Evolutionary conservation across 495 filamentous ascomycete species (phyloP).

Genomic region (Cercophora samala): DNA sequence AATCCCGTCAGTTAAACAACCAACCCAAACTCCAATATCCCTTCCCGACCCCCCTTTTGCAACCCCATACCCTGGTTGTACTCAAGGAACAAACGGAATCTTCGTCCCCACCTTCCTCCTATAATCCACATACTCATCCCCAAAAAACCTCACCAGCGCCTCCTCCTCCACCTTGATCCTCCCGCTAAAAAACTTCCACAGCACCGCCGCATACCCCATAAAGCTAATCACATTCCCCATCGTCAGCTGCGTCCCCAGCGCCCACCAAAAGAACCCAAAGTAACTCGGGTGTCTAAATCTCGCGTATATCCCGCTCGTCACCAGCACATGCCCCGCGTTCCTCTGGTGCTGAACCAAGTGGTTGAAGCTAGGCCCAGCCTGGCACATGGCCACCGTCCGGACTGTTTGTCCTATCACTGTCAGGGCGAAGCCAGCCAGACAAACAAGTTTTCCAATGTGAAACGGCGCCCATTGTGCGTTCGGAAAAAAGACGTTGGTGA

Average conservation of each 20-base stretch:
- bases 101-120: constrained; percentile 57
- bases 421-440: constrained; percentile 58
- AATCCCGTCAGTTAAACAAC: too few species aligned
- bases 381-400: constrained; percentile 76
- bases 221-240: constrained; percentile 81
- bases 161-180: constrained; percentile 79
- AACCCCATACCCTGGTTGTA: too few species aligned
- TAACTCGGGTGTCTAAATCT: constrained; percentile 81
- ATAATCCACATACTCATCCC: constrained; percentile 74
- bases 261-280: constrained; percentile 99
- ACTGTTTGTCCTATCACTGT: constrained; percentile 67
- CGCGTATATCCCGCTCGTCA: constrained; percentile 66
- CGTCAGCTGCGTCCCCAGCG: constrained; percentile 85
- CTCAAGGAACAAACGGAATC: constrained; percentile 65
- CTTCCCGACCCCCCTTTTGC: neutral
- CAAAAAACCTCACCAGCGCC: constrained; percentile 76
- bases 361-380: constrained; percentile 89
- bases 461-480: constrained; percentile 40
- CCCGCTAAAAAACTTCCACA: constrained; percentile 78
- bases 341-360: constrained; percentile 71
- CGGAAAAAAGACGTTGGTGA: constrained; percentile 59
- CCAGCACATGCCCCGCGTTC: constrained; percentile 66
- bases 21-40: neutral
- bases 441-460: constrained; percentile 32
- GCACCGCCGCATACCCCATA: constrained; percentile 63